Base-by-base conservation (phyloP, 1,139 yeast genomes). In the Taiozyma sp. region DNA sequence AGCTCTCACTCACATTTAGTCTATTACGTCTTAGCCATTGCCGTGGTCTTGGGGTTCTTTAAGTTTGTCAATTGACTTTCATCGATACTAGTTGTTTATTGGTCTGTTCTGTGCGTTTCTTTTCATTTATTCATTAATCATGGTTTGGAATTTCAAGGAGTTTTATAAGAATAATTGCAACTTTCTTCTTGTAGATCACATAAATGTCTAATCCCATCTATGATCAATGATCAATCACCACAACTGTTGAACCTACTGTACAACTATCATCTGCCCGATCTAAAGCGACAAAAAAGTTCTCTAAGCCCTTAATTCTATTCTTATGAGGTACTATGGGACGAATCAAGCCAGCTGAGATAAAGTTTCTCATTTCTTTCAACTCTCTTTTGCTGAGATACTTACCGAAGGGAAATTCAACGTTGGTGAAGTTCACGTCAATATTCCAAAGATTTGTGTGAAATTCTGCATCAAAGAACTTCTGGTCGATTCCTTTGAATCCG, bases 21-120 rank as follows among this genome's bases (percentile, higher is more conserved):
- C 11, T 68, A 64, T 51, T 60, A 67, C 47, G 62, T 65, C 7
- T 50, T 68, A 44, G 70, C 69, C 2, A 51, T 67, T 24, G 65
- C 68, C 8, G 53, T 69, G 37, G 59, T 68, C 21, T 50, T 67
- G 34, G 65, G 63, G 1, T 55, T 61, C 45, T 52, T 60, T 47
- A 49, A 56, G 14, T 47, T 54, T 40, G 53, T 55, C 19, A 53
- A 49, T 37, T 60, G 26, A 32, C 3, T 32, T 32, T 32, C 35
- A 32, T 32, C 14, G 11, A 32, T 14, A 5, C 9, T 32, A 14
- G 19, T 14, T 32, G 35, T 14, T 32, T 6, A 32, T 32, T 11
- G 19, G 35, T 32, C 13, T 14, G 34, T 30, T 30, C 6, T 28
- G 10, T 28, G 9, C 5, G 34, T 32, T 32, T 32, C n/a, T 11